Base-by-base conservation (phyloP, 441 rosid species). In the Capsella rubella region DNA sequence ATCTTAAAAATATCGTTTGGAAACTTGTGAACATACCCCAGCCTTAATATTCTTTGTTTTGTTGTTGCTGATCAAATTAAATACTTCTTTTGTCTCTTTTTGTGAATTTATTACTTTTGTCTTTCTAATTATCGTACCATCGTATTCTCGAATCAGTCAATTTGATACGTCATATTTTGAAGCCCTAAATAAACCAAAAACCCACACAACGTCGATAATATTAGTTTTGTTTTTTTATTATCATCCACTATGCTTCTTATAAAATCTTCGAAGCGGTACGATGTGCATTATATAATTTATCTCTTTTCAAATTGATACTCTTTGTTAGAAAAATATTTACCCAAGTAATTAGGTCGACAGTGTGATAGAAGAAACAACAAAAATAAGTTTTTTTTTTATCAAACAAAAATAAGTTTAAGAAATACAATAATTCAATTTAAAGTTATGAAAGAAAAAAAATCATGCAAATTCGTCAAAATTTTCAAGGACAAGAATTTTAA, bases 101-200 rank as follows among this genome's bases (percentile, higher is more conserved):
- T 43, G 14, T 45, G 69, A 53, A 53, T 61, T 75, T 46, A 75
- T 53, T 75, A 61, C 7, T 75, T 75, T 75, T 53, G 79, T 61
- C 69, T 43, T 75, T 75, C 58, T 43, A 16, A 59, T 51, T 67
- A 52, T 75, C 42, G 79, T 53, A 27, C 58, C 35, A 49, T 69
- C 74, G 43, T 39, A 61, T 34, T 75, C 69, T 68, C 49, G 7
- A 31, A 14, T 42, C 71, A 66, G 53, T 58, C 72, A 66, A 47
- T 67, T 62, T 67, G 31, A 42, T 60, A 75, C 69, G 57, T 54
- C 68, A 52, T 49, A 13, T 65, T 49, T 40, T 15, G 2, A 50
- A 63, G 42, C 54, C 10, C 14, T 58, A 45, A 61, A 21, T 4
- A 54, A 15, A 35, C 40, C 40, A 42, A 58, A 47, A 35, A 32